A percentile compares a stretch with the other conserved stretches of the same genome.
These are phyloP conservation scores for Bolboschoenus planiculmis DNA, from an alignment of 176 grass and related monocot species.

Conservation along the genomic window DNA sequence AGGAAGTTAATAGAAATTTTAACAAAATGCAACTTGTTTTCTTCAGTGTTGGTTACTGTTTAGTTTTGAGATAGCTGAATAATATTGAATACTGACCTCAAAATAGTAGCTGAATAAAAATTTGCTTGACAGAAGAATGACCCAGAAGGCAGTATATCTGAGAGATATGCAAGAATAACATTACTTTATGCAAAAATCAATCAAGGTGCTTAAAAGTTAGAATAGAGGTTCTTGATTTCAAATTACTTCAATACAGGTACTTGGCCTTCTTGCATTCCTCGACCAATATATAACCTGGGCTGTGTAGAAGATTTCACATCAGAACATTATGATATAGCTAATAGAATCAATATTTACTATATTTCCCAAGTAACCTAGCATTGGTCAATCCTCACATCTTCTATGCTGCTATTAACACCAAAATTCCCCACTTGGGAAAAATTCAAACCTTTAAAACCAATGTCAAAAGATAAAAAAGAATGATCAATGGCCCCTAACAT, in stretches of 20 bases:
- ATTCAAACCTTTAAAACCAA: background rate
- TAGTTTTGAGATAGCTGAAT: constrained; percentile 3
- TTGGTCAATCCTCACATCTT: background rate
- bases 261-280: constrained; percentile 90
- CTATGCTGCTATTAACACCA: background rate
- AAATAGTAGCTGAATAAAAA: constrained; percentile 96
- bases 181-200: constrained; percentile 31
- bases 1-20: background rate
- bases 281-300: constrained; percentile 70
- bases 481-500: background rate
- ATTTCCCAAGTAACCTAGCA: background rate
- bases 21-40: background rate
- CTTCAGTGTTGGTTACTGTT: background rate
- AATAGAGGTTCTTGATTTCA: background rate
- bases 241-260: constrained; percentile 81
- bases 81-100: constrained; percentile 45
- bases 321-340: background rate
- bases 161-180: constrained; percentile 22
- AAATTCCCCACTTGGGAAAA: background rate
- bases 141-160: constrained; percentile 89
- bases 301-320: constrained; percentile 26
- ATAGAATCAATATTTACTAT: background rate
- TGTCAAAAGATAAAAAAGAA: background rate
- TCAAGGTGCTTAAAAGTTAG: background rate
- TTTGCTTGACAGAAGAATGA: constrained; percentile 75